Conservation (phyloP, 345 rosid species). For the Dovyalis caffra region DNA sequence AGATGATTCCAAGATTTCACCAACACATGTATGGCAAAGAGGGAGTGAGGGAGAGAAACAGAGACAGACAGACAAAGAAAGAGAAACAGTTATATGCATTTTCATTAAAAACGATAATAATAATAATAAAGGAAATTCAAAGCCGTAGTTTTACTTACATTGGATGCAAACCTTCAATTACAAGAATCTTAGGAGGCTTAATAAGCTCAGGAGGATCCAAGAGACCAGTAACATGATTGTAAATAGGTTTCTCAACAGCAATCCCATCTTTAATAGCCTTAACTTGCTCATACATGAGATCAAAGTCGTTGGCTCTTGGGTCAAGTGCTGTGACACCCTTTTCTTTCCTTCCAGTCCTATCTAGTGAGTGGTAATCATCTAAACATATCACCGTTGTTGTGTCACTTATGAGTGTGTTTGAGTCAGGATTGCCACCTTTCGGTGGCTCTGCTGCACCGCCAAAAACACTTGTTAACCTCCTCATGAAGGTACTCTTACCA, state of each 20-base stretch:
- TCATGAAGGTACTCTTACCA: conserved; percentile 89
- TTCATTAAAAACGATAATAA: neutral
- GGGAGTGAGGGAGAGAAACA: neutral
- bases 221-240: conserved; percentile 89
- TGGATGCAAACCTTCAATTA: conserved; percentile 97
- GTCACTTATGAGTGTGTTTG: conserved; percentile 91
- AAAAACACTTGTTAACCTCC: conserved; percentile 86
- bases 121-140: neutral
- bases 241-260: conserved; percentile 85
- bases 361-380: conserved; percentile 90
- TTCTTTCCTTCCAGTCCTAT: conserved; percentile 82
- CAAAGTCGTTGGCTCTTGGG: conserved; percentile 87
- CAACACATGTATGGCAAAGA: neutral
- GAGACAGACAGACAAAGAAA: neutral
- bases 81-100: neutral
- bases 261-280: conserved; percentile 79
- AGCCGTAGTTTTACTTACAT: conserved; percentile 54
- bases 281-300: conserved; percentile 95
- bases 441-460: conserved; percentile 98
- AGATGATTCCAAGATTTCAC: neutral
- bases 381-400: conserved; percentile 89
- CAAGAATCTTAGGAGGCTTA: conserved; percentile 93
- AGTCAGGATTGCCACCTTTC: conserved; percentile 92
- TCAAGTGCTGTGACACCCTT: conserved; percentile 94
- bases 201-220: conserved; percentile 90